Evolutionary conservation across 768 basidiomycete genomes (phyloP).

Genomic region (Trametes maxima): DNA sequence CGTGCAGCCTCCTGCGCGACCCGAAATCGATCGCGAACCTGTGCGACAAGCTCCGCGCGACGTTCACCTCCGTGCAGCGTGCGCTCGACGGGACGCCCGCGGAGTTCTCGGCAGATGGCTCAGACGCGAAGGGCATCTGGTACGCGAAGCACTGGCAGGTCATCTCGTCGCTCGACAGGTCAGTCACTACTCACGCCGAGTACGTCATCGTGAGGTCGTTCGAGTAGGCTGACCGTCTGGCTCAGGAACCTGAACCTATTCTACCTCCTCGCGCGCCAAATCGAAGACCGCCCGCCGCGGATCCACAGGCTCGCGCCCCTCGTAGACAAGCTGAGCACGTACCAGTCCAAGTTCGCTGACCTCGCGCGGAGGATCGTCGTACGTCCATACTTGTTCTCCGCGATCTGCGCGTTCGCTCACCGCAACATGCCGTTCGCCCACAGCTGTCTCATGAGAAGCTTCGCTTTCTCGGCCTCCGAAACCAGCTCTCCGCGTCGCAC

Average conservation of each 20-base stretch:
- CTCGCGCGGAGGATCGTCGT: conserved; percentile 24
- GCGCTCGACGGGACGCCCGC: conserved; percentile 24
- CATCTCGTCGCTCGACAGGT: conserved; percentile 24
- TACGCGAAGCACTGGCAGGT: conserved; percentile 23
- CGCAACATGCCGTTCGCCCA: background rate
- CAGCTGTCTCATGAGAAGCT: conserved; percentile 26
- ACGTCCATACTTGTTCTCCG: background rate
- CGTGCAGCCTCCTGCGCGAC: conserved; percentile 22
- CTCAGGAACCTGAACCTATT: conserved; percentile 24
- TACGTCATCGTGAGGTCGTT: background rate
- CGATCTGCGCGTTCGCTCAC: background rate
- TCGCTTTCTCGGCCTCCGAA: conserved; percentile 14
- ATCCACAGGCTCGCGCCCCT: conserved; percentile 23
- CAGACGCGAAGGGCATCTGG: conserved; percentile 21
- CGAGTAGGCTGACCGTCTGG: background rate
- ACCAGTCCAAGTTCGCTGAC: conserved; percentile 24
- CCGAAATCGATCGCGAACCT: conserved; percentile 18
- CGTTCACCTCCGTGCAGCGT: conserved; percentile 11
- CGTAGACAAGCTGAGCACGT: conserved; percentile 25
- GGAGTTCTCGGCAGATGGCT: conserved; percentile 5
- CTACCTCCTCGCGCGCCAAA: conserved; percentile 21
- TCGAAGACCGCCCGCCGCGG: conserved; percentile 22
- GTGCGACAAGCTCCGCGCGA: conserved; percentile 15
- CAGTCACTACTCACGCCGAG: background rate
- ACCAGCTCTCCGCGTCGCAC: conserved; percentile 5